Evolutionary conservation across 2,329 filamentous ascomycete genomes (phyloP), one percentile per base, ranked within the genome.

Genomic region (Westerdykella aurantiaca): DNA sequence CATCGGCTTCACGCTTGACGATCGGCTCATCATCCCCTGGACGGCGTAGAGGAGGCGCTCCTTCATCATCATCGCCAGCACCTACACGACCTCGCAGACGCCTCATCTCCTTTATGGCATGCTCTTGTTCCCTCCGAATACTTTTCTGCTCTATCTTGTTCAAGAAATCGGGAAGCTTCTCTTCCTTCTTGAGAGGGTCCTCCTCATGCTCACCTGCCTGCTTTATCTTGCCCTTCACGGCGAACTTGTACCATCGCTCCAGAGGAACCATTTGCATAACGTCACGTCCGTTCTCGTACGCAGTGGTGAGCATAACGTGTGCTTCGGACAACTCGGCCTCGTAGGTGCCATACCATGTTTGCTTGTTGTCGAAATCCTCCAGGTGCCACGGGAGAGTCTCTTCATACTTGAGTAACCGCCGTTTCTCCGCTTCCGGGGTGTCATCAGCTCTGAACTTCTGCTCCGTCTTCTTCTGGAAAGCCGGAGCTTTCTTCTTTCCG

Each of bases 351-450:
- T 93, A 83, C 88, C 90, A 97, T 2, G 87, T 86, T 57, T 95
- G 91, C 66, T 91, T 95, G 51, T 89, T 88, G 59, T 98, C 91
- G 34, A 90, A 94, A 65, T 98, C 93, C 64, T 98, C 93, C 31
- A 98, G 69, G 64, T 96, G 90, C 93, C 93, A 98, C 5, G 93
- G 93, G 39, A 96, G 74, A 4, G 91, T 88, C 67, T 98, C 93
- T 64, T 97, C 93, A 54, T 97, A 98, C 50, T 90, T 79, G 34
- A 83, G 71, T 46, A 80, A 73, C 34, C 77, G 73, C 39, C 72
- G 72, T 46, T 85, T 69, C 81, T 81, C 72, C 77, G 94, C 76
- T 78, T 93, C 72, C 70, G 78, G 78, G 1, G 81, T 82, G 61
- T 82, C 80, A 45, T 94, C 86, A n/a, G 85, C 80, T 53, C 88